phyloP scores from a whole-genome alignment of 768 basidiomycete species.

The Boletus reticulatus region DNA sequence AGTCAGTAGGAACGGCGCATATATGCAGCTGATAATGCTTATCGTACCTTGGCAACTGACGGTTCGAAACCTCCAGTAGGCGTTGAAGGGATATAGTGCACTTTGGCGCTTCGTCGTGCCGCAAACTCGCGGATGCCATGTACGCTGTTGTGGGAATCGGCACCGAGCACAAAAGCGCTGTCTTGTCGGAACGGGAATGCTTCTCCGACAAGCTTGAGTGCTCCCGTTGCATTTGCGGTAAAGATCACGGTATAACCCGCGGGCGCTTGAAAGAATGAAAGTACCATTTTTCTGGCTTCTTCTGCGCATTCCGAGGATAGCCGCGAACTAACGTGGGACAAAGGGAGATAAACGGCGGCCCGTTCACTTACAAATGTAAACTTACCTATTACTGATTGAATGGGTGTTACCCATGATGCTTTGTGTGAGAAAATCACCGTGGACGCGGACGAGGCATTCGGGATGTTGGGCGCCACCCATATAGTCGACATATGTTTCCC shows the following conservation, averaged over 20 bases:
- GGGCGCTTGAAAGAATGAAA: constrained; percentile 75
- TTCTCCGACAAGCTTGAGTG: constrained; percentile 81
- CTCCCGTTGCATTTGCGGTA: constrained; percentile 76
- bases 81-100: constrained; percentile 65
- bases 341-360: neutral
- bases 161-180: constrained; percentile 64
- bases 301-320: constrained; percentile 63
- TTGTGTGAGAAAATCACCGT: constrained; percentile 63
- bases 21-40: constrained; percentile 2
- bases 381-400: constrained; percentile 75
- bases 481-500: constrained; percentile 82
- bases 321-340: constrained; percentile 50
- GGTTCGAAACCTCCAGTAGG: constrained; percentile 63
- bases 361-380: neutral
- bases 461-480: constrained; percentile 85
- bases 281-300: constrained; percentile 69
- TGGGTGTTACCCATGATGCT: constrained; percentile 81
- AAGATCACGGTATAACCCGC: constrained; percentile 79
- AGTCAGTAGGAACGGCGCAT: constrained; percentile 15
- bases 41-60: constrained; percentile 55
- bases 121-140: constrained; percentile 81
- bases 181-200: constrained; percentile 64
- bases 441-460: constrained; percentile 68
- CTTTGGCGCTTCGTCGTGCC: constrained; percentile 47
- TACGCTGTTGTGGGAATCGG: constrained; percentile 83